Evolutionary conservation across 23 red algal species (phyloP).

Genomic region (Gracilaria domingensis): DNA sequence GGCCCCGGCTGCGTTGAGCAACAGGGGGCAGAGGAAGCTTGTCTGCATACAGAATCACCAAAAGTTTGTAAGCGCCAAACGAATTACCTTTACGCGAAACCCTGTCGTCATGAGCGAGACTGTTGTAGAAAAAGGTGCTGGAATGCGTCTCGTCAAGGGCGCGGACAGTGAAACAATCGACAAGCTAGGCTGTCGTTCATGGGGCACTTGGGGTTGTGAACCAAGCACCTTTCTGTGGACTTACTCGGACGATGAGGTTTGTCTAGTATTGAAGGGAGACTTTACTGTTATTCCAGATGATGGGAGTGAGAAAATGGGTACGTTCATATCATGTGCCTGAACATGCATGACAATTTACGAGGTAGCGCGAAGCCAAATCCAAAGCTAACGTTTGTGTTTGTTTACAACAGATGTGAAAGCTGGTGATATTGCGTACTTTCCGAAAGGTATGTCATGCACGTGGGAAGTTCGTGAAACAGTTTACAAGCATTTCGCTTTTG

Average conservation of each 20-base stretch:
- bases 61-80: background rate
- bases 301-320: slow-evolving; percentile 65
- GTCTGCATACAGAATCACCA: background rate
- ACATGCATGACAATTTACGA: background rate
- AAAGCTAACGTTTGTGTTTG: background rate
- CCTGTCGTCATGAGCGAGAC: slow-evolving; percentile 21
- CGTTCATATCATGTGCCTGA: background rate
- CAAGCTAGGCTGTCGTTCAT: slow-evolving; percentile 57
- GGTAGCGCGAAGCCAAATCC: background rate
- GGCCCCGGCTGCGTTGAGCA: background rate
- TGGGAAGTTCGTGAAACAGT: slow-evolving; percentile 66
- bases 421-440: slow-evolving; percentile 66
- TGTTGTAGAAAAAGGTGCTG: slow-evolving; percentile 59
- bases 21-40: background rate
- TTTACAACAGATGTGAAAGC: slow-evolving; percentile 59
- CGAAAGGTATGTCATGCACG: slow-evolving; percentile 57
- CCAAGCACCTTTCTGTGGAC: slow-evolving; percentile 66
- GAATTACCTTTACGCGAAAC: background rate
- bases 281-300: slow-evolving; percentile 61
- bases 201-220: slow-evolving; percentile 60
- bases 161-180: slow-evolving; percentile 54
- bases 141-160: slow-evolving; percentile 51
- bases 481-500: slow-evolving; percentile 58
- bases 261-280: slow-evolving; percentile 46
- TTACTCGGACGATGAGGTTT: slow-evolving; percentile 57